Percentiles rank a stretch among this genome's conserved stretches.
phyloP scores from a whole-genome alignment of 228 moss, liverwort and hornwort genomes.

The Sphagnum fallax region DNA sequence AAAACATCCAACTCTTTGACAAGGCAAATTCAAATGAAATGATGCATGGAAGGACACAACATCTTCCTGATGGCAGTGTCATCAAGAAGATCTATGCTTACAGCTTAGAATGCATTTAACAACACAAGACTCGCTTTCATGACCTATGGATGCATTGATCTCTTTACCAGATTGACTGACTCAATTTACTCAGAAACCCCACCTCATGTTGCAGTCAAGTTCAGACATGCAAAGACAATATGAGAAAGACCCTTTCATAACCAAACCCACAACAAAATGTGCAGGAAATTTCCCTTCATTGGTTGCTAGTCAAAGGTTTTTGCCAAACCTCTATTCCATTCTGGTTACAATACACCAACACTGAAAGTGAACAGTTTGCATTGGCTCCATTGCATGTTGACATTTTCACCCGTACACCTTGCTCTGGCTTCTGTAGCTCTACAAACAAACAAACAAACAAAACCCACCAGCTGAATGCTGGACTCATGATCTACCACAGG shows the following conservation, averaged over 20 bases:
- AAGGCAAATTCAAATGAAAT: too few relatives aligned
- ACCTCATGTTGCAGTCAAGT: not conserved
- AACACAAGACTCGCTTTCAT: not conserved
- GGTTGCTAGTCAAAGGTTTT: too few relatives aligned
- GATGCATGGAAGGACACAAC: not conserved
- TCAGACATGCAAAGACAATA: too few relatives aligned
- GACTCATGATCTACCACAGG: too few relatives aligned
- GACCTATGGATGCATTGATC: too few relatives aligned
- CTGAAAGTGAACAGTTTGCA: constrained; percentile 56
- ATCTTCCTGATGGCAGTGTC: not conserved
- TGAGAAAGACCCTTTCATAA: too few relatives aligned
- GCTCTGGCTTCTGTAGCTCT: constrained; percentile 65
- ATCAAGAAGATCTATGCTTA: not conserved
- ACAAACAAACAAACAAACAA: constrained; percentile 4
- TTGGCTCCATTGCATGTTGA: constrained; percentile 20
- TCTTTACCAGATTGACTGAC: not conserved
- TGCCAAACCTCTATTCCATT: constrained; percentile 37
- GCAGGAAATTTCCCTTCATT: too few relatives aligned
- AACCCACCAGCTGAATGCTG: too few relatives aligned
- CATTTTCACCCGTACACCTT: constrained; percentile 60
- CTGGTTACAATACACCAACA: constrained; percentile 45
- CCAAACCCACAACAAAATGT: not conserved
- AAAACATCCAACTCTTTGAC: too few relatives aligned
- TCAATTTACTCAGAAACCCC: not conserved
- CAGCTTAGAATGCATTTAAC: not conserved